A percentile compares a stretch with the other conserved stretches of the same genome.
Conservation (phyloP, 495 filamentous ascomycete species). For the Penicillium desertorum region DNA sequence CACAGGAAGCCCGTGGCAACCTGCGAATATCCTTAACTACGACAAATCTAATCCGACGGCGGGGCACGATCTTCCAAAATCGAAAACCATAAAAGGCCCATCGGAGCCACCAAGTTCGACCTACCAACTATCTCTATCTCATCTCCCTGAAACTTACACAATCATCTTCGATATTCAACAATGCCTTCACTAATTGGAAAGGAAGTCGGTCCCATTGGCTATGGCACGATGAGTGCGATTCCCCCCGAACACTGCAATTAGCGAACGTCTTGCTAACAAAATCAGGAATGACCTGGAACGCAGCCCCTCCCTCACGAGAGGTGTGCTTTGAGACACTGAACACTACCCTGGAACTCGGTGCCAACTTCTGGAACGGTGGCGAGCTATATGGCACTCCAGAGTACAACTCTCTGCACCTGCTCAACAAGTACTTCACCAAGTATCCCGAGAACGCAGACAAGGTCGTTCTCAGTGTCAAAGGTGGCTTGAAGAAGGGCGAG, state of each 20-base stretch:
- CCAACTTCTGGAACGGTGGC: conserved; percentile 78
- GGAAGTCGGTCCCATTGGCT: conserved; percentile 47
- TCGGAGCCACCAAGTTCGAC: not conserved
- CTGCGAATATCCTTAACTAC: not conserved
- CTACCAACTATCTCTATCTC: not conserved
- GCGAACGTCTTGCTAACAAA: not conserved
- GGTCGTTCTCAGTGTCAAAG: conserved; percentile 61
- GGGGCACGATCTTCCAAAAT: not conserved
- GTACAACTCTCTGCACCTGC: conserved; percentile 60
- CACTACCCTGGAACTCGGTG: conserved; percentile 62
- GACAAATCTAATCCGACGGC: not conserved
- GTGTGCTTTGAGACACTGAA: conserved; percentile 68
- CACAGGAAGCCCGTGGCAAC: not conserved
- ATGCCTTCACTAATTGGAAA: conserved; percentile 47
- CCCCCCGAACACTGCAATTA: not conserved
- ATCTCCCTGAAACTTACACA: not conserved
- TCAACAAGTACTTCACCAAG: conserved; percentile 59
- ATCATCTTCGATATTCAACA: conserved; percentile 2
- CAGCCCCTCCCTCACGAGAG: conserved; percentile 54
- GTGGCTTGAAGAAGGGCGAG: conserved; percentile 41
- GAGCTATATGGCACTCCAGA: conserved; percentile 75
- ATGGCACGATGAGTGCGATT: conserved; percentile 47
- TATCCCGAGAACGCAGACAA: conserved; percentile 61
- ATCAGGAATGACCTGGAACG: conserved; percentile 73
- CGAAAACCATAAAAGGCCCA: conserved; percentile 1